A percentile compares a stretch with the other conserved stretches of the same genome.
Conservation (phyloP, 192 early-diverging fungal genomes). For the Coemansia sp. region DNA sequence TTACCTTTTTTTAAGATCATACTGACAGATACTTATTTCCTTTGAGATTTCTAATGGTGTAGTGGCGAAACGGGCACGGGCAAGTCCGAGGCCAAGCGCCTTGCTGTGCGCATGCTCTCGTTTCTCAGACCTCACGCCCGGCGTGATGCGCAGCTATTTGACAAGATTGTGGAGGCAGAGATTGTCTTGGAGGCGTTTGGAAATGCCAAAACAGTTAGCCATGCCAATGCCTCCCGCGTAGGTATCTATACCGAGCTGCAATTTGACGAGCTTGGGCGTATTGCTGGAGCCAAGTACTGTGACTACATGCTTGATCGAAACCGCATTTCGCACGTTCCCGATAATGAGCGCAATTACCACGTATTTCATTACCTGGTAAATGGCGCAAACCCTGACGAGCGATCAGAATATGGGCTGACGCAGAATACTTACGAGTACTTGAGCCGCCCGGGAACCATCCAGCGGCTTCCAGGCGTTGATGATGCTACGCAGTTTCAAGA, state of each 20-base stretch:
- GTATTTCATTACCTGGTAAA: slow-evolving; percentile 93
- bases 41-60: slow-evolving; percentile 45
- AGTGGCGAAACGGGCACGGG: slow-evolving; percentile 83
- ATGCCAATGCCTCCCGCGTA: slow-evolving; percentile 80
- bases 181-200: slow-evolving; percentile 85
- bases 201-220: slow-evolving; percentile 72
- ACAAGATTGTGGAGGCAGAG: slow-evolving; percentile 68
- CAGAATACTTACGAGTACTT: slow-evolving; percentile 58
- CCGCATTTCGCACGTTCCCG: slow-evolving; percentile 66
- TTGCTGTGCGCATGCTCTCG: slow-evolving; percentile 65
- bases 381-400: slow-evolving; percentile 79
- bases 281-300: slow-evolving; percentile 83
- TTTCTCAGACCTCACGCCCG: slow-evolving; percentile 68
- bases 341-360: slow-evolving; percentile 85
- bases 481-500: slow-evolving; percentile 64
- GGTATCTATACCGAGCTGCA: slow-evolving; percentile 86
- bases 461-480: slow-evolving; percentile 60
- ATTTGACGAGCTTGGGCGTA: slow-evolving; percentile 86
- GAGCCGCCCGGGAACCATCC: slow-evolving; percentile 45
- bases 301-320: slow-evolving; percentile 87
- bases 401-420: slow-evolving; percentile 67
- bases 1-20: neutral
- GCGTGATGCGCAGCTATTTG: slow-evolving; percentile 67
- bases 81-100: slow-evolving; percentile 75
- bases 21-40: neutral